Conservation (phyloP, 768 basidiomycete species). For the Russula earlei region DNA sequence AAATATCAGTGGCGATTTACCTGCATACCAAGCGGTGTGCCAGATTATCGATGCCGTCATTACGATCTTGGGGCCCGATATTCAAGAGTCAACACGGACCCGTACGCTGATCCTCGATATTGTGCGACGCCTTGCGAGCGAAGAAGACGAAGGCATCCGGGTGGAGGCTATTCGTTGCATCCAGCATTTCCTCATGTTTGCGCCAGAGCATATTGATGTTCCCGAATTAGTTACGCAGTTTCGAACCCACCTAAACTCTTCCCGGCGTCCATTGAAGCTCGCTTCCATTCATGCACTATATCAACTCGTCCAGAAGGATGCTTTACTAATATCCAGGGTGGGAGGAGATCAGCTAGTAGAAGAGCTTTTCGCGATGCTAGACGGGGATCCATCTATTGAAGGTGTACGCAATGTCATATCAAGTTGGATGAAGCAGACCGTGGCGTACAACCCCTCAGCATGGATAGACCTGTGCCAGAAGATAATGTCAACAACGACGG, state of each 20-base stretch:
- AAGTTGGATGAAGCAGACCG: slow-evolving; percentile 94
- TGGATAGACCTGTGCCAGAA: slow-evolving; percentile 98
- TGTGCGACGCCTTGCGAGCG: slow-evolving; percentile 74
- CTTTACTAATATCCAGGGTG: slow-evolving; percentile 79
- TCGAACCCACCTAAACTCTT: slow-evolving; percentile 68
- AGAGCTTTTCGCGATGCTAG: slow-evolving; percentile 89
- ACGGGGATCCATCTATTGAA: slow-evolving; percentile 88
- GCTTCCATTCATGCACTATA: slow-evolving; percentile 95
- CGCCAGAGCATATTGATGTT: slow-evolving; percentile 73
- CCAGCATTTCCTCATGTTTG: slow-evolving; percentile 96
- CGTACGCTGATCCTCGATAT: slow-evolving; percentile 77
- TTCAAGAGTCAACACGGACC: slow-evolving; percentile 77
- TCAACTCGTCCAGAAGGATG: slow-evolving; percentile 94
- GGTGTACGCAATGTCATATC: slow-evolving; percentile 89
- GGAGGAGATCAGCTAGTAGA: slow-evolving; percentile 93
- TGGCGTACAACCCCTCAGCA: slow-evolving; percentile 83
- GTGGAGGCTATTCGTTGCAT: slow-evolving; percentile 95
- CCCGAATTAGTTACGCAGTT: slow-evolving; percentile 74
- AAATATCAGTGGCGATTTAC: slow-evolving; percentile 84
- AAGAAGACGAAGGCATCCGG: slow-evolving; percentile 78
- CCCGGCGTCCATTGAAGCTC: slow-evolving; percentile 77
- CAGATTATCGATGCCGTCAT: slow-evolving; percentile 90
- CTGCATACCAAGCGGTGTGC: slow-evolving; percentile 86
- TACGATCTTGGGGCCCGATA: slow-evolving; percentile 89
- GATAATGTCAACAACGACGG: slow-evolving; percentile 92